Percentiles rank a stretch among this genome's conserved stretches.
Conservation (phyloP, 1,284 basidiomycete species). For the Cronartium quercuum region DNA sequence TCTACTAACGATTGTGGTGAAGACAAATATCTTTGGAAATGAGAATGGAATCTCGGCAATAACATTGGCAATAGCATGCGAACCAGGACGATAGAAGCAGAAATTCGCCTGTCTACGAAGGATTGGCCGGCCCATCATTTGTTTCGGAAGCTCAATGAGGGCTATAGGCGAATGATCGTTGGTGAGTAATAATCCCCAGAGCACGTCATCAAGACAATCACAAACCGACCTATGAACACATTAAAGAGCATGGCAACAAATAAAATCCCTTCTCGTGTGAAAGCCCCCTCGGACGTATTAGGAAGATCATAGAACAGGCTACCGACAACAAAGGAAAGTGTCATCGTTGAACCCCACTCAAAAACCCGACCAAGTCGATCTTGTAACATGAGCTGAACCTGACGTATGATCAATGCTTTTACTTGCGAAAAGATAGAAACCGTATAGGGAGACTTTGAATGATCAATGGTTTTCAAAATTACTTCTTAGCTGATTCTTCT, state of each 20-base stretch:
- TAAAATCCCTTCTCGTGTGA: slow-evolving; percentile 77
- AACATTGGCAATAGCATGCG: slow-evolving; percentile 60
- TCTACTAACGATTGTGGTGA: slow-evolving; percentile 36
- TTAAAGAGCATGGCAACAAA: slow-evolving; percentile 55
- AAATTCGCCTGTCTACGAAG: slow-evolving; percentile 61
- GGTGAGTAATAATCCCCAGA: neutral
- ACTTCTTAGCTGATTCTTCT: slow-evolving; percentile 59
- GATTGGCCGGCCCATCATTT: slow-evolving; percentile 60
- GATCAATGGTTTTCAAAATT: slow-evolving; percentile 75
- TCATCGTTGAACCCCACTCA: slow-evolving; percentile 47
- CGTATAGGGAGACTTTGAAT: slow-evolving; percentile 78
- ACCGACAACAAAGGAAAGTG: slow-evolving; percentile 68
- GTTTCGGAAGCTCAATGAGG: slow-evolving; percentile 53
- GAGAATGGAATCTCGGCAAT: slow-evolving; percentile 54
- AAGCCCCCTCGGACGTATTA: slow-evolving; percentile 67
- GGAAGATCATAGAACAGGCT: slow-evolving; percentile 59
- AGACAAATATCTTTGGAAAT: slow-evolving; percentile 41
- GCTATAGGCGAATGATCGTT: slow-evolving; percentile 56
- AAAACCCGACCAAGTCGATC: slow-evolving; percentile 42
- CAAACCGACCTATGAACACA: slow-evolving; percentile 30
- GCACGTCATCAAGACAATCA: neutral
- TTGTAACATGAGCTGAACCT: slow-evolving; percentile 45
- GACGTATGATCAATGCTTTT: slow-evolving; percentile 42
- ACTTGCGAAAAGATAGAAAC: slow-evolving; percentile 71
- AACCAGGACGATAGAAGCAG: slow-evolving; percentile 71